phyloP scores from a whole-genome alignment of 805 yeast species.

The Myxozyma nipponensis region DNA sequence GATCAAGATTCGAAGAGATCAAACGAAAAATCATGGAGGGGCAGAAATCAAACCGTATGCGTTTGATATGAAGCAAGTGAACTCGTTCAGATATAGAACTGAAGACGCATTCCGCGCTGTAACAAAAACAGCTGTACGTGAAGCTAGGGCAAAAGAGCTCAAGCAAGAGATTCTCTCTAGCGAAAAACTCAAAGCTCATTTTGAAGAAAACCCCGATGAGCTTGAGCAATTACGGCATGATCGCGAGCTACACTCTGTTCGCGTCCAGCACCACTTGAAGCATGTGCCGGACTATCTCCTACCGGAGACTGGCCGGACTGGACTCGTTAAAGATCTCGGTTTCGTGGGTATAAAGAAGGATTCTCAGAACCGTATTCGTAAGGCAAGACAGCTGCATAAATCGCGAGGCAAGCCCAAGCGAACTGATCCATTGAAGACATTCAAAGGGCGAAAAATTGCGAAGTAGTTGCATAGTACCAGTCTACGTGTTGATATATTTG shows the following conservation, averaged over 20 bases:
- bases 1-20: slow-evolving; percentile 70
- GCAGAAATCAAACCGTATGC: slow-evolving; percentile 72
- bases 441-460: slow-evolving; percentile 34
- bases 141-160: slow-evolving; percentile 86
- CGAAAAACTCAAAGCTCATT: slow-evolving; percentile 87
- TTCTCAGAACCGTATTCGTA: slow-evolving; percentile 30
- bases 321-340: slow-evolving; percentile 26
- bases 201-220: slow-evolving; percentile 96
- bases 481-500: background rate
- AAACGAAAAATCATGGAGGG: slow-evolving; percentile 54
- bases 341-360: slow-evolving; percentile 30
- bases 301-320: slow-evolving; percentile 50
- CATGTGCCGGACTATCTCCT: slow-evolving; percentile 88
- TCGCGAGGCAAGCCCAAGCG: slow-evolving; percentile 32
- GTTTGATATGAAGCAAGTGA: slow-evolving; percentile 87
- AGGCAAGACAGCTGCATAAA: slow-evolving; percentile 25
- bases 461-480: background rate
- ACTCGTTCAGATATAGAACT: slow-evolving; percentile 92
- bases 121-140: slow-evolving; percentile 82
- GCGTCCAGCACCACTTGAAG: slow-evolving; percentile 80
- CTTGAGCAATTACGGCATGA: slow-evolving; percentile 86
- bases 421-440: slow-evolving; percentile 60
- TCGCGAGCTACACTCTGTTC: slow-evolving; percentile 75
- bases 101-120: slow-evolving; percentile 97
- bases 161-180: slow-evolving; percentile 81